Percentiles rank a stretch among this genome's conserved stretches.
Conservation (phyloP, 2,329 filamentous ascomycete species). For the Chaetomium sp. region DNA sequence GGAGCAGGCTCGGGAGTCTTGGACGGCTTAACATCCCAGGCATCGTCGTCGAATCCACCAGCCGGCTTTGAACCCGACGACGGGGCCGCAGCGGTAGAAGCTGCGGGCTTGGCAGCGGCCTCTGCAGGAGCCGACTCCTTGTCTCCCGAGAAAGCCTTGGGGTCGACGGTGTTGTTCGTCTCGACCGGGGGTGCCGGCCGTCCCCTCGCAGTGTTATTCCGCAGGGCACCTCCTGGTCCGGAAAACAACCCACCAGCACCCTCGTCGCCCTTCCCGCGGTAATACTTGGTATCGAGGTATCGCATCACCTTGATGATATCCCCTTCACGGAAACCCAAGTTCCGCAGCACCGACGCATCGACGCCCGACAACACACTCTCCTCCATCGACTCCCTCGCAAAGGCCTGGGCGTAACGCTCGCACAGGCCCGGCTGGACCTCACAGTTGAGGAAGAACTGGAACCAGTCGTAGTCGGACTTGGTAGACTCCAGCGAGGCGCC, state of each 20-base stretch:
- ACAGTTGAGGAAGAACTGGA: slow-evolving; percentile 92
- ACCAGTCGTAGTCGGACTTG: slow-evolving; percentile 90
- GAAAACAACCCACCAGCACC: slow-evolving; percentile 71
- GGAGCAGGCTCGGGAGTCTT: slow-evolving; percentile 40
- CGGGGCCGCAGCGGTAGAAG: slow-evolving; percentile 32
- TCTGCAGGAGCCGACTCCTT: slow-evolving; percentile 42
- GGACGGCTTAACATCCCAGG: slow-evolving; percentile 89
- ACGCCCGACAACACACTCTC: slow-evolving; percentile 89
- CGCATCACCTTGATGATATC: slow-evolving; percentile 97
- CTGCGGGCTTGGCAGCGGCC: slow-evolving; percentile 21
- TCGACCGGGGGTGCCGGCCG: slow-evolving; percentile 81
- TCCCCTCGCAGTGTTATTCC: slow-evolving; percentile 91
- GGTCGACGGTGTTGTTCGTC: slow-evolving; percentile 77
- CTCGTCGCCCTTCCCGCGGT: slow-evolving; percentile 57
- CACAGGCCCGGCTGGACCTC: slow-evolving; percentile 90
- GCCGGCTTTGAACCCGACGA: slow-evolving; percentile 27
- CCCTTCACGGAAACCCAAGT: slow-evolving; percentile 87
- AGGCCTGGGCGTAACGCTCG: slow-evolving; percentile 87
- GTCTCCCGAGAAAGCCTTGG: slow-evolving; percentile 67
- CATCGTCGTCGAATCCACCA: slow-evolving; percentile 85
- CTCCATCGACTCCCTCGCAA: slow-evolving; percentile 88
- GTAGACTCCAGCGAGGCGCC: slow-evolving; percentile 58
- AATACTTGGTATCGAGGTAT: slow-evolving; percentile 72
- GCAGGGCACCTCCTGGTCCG: slow-evolving; percentile 80
- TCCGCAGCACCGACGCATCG: slow-evolving; percentile 72